Conservation (phyloP, 805 yeast species). For the Saccharomycopsis malanga region DNA sequence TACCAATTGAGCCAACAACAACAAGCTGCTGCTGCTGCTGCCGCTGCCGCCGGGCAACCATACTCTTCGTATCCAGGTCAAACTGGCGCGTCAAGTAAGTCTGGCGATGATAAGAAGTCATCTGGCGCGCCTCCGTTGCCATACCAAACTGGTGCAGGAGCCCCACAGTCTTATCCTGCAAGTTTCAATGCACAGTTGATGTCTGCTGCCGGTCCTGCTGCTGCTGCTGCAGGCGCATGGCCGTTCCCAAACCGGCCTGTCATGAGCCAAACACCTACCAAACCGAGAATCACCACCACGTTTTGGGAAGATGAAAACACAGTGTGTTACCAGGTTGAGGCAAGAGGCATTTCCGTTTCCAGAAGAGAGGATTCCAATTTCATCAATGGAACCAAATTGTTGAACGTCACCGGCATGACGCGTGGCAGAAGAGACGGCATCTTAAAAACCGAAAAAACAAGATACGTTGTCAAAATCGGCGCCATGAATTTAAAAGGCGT, state of each 20-base stretch:
- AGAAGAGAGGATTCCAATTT: conserved; percentile 79
- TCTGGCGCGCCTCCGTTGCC: conserved; percentile 1
- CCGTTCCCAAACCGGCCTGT: neutral
- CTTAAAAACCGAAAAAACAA: conserved; percentile 63
- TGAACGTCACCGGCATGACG: conserved; percentile 82
- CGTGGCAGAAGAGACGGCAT: conserved; percentile 84
- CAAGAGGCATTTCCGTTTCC: conserved; percentile 71
- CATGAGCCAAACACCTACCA: conserved; percentile 23
- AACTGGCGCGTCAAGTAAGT: neutral
- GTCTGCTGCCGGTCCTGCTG: neutral
- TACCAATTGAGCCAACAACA: neutral
- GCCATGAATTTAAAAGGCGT: conserved; percentile 86
- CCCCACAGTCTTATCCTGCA: no score
- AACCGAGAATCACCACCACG: conserved; percentile 70
- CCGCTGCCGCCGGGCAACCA: conserved; percentile 10
- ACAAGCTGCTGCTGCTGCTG: conserved; percentile 1
- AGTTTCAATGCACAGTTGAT: neutral
- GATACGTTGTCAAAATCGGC: conserved; percentile 81
- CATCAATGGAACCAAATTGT: conserved; percentile 78
- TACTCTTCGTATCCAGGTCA: conserved; percentile 3
- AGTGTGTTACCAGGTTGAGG: conserved; percentile 78
- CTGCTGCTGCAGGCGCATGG: neutral
- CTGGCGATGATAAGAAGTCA: neutral
- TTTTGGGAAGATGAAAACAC: conserved; percentile 89
- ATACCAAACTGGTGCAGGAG: conserved; percentile 1